These are phyloP conservation scores for Saitozyma podzolica DNA, from an alignment of 768 basidiomycete species.

Conservation along the genomic window DNA sequence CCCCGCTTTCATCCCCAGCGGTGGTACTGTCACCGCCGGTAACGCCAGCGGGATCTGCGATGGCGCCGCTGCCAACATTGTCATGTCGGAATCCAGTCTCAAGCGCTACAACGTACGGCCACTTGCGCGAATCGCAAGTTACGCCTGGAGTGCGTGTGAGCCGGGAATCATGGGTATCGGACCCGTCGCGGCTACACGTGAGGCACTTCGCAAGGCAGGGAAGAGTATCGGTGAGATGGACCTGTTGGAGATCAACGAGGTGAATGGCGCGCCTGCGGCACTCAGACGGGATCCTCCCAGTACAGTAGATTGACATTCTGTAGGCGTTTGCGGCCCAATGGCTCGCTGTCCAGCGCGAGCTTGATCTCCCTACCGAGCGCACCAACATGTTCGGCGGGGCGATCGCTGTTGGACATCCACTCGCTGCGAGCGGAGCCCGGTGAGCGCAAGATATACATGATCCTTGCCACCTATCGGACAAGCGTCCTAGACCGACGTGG, in stretches of 20 bases:
- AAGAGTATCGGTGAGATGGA: constrained; percentile 53
- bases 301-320: not conserved
- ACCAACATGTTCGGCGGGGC: constrained; percentile 53
- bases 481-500: too few species aligned
- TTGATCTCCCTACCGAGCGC: constrained; percentile 49
- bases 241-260: constrained; percentile 51
- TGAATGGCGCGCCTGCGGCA: constrained; percentile 9
- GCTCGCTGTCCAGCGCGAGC: constrained; percentile 53
- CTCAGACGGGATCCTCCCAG: too few species aligned
- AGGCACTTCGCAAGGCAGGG: constrained; percentile 36
- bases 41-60: constrained; percentile 55
- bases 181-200: constrained; percentile 45
- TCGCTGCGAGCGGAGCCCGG: constrained; percentile 41
- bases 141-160: constrained; percentile 54
- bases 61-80: constrained; percentile 54
- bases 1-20: constrained; percentile 50
- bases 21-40: constrained; percentile 53
- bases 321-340: constrained; percentile 56
- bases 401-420: constrained; percentile 51
- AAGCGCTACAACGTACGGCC: constrained; percentile 51
- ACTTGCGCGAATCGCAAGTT: constrained; percentile 51
- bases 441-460: constrained; percentile 8
- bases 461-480: too few species aligned
- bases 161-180: constrained; percentile 56
- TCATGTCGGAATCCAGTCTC: constrained; percentile 52